Evolutionary conservation across 2,329 filamentous ascomycete genomes (phyloP).

Genomic region (Teratosphaeria zuluensis): DNA sequence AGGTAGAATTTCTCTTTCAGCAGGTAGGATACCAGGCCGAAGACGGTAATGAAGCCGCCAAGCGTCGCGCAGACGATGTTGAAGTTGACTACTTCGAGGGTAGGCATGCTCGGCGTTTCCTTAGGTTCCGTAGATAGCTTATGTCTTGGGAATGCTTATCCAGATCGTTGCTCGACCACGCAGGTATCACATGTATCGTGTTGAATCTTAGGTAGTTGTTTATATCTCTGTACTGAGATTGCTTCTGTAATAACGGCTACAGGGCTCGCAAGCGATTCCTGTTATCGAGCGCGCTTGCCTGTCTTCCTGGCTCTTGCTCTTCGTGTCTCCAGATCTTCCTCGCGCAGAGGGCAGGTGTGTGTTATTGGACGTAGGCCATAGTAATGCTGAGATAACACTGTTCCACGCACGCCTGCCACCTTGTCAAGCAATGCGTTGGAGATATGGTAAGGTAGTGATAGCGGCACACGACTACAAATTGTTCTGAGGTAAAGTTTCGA

Average conservation of each 20-base stretch:
- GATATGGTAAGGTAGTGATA: not conserved
- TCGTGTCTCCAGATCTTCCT: not conserved
- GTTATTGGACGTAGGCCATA: constrained; percentile 16
- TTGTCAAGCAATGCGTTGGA: not conserved
- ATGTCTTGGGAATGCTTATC: not conserved
- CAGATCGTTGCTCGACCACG: not conserved
- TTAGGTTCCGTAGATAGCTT: not conserved
- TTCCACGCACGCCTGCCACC: not conserved
- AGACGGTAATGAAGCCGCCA: constrained; percentile 82
- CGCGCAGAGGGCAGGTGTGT: constrained; percentile 8
- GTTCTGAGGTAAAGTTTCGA: not conserved
- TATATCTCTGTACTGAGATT: not conserved
- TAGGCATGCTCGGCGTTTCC: constrained; percentile 43
- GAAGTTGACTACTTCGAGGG: constrained; percentile 61
- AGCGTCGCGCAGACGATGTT: constrained; percentile 73
- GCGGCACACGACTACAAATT: not conserved
- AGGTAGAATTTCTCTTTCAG: constrained; percentile 85
- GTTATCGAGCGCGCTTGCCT: constrained; percentile 13
- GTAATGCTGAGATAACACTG: not conserved
- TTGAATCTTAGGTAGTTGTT: not conserved
- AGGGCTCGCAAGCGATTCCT: constrained; percentile 1
- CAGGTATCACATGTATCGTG: not conserved
- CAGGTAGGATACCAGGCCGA: constrained; percentile 80
- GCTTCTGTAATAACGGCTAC: not conserved
- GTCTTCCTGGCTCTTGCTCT: constrained; percentile 3